Conservation (phyloP, 208 protist genomes). For the Strigomonas culicis region DNA sequence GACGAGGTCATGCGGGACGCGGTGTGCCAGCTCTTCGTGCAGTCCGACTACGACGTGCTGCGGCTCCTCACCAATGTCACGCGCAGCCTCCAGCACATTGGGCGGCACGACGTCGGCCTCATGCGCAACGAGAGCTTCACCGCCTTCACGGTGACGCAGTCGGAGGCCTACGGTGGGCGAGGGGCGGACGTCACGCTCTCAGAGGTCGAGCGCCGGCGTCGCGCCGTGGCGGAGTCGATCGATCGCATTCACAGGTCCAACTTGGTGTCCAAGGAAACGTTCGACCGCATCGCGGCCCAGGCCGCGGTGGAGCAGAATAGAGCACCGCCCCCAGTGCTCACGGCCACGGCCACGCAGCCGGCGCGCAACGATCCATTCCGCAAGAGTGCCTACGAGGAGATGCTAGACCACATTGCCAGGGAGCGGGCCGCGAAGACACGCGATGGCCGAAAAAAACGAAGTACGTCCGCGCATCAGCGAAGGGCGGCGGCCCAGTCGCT, state of each 20-base stretch:
- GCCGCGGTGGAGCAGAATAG: neutral
- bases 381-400: conserved; percentile 42
- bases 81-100: conserved; percentile 69
- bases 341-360: neutral
- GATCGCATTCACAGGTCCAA: conserved; percentile 52
- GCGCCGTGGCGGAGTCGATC: conserved; percentile 44
- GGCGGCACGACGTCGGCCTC: conserved; percentile 75
- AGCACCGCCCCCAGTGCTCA: neutral
- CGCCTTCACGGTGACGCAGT: conserved; percentile 80
- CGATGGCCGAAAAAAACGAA: too few relatives aligned
- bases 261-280: conserved; percentile 23
- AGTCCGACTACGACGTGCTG: conserved; percentile 70
- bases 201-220: conserved; percentile 41
- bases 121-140: conserved; percentile 73
- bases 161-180: conserved; percentile 42
- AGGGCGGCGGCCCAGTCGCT: conserved; percentile 4
- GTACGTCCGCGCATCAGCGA: neutral
- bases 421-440: conserved; percentile 1
- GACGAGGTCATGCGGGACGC: conserved; percentile 68
- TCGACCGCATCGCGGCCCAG: conserved; percentile 15
- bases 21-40: conserved; percentile 69
- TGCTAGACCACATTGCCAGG: conserved; percentile 35
- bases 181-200: conserved; percentile 16
- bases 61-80: conserved; percentile 60
- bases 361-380: conserved; percentile 20